Evolutionary conservation across 1,139 yeast genomes (phyloP), one percentile per base, ranked within the genome.

Genomic region (Yamadazyma pseudoaaseri): DNA sequence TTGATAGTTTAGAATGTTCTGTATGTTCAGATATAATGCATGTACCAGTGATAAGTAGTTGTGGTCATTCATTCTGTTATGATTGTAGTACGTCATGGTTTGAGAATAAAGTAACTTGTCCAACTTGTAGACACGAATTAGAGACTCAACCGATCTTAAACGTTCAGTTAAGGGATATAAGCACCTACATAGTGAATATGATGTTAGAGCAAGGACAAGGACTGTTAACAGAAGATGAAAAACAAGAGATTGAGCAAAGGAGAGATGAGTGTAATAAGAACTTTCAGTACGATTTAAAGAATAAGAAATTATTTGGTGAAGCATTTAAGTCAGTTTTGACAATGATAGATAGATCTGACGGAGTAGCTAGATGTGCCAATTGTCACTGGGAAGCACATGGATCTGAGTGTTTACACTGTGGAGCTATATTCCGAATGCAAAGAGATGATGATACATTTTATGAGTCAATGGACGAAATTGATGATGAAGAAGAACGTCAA

Each of bases 331-430:
- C 73, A 16, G 73, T 77, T 1, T 55, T 68, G 21, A 79, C 81
- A 0, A 53, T 73, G 15, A 62, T 81, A 3, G 86, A 78, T 42
- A 72, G 66, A 34, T 80, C 79, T 16, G 96, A 86, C 52, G 92
- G 90, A 2, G 89, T 86, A 6, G 78, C 84, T 0, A 61, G 95
- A 36, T 86, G 96, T 52, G 78, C 86, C 2, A 70, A 74, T 36
- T 86, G 96, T 54, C 86, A 80, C 48, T 86, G 95, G 95, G 95
- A 86, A 52, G 79, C 84, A 3, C 72, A 67, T 42, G 81, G 82
- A 0, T 57, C 65, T 4, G 59, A 54, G 24, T 81, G 86, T 46
- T 58, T 70, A 6, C 76, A 77, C 43, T 80, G 86, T 51, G 76
- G 76, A 3, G 56, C 68, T 2, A 48, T 67, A 17, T 65, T 70